phyloP scores from a whole-genome alignment of 2,329 filamentous ascomycete genomes.

The Sclerotinia sclerotiorum region DNA sequence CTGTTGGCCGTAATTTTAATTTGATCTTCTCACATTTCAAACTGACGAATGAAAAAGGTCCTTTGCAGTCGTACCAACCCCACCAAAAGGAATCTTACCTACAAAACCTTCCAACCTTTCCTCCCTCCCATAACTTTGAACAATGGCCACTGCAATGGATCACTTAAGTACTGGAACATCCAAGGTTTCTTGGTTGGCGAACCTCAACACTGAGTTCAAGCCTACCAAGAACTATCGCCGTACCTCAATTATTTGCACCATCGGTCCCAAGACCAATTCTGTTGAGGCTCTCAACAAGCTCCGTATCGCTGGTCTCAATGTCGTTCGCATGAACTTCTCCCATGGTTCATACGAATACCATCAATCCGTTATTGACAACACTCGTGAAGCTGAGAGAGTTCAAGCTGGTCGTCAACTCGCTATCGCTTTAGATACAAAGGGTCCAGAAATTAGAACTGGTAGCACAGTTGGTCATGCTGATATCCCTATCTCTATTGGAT shows the following conservation, averaged over 20 bases:
- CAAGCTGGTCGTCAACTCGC: conserved; percentile 84
- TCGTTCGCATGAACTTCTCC: conserved; percentile 99
- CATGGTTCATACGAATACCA: conserved; percentile 95
- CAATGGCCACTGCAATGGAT: conserved; percentile 68
- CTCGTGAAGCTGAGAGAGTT: conserved; percentile 77
- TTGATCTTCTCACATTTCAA: conserved; percentile 11
- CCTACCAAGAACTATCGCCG: conserved; percentile 90
- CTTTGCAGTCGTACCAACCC: conserved; percentile 16
- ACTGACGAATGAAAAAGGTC: conserved; percentile 17
- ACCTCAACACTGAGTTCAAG: conserved; percentile 73
- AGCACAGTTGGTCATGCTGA: conserved; percentile 71
- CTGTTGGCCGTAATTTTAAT: not conserved
- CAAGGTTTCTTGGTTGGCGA: conserved; percentile 64
- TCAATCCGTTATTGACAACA: conserved; percentile 96
- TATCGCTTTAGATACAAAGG: conserved; percentile 85
- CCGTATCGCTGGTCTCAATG: conserved; percentile 87
- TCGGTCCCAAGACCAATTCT: conserved; percentile 98
- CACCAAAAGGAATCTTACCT: conserved; percentile 7
- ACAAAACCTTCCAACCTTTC: conserved; percentile 14
- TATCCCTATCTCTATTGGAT: conserved; percentile 78
- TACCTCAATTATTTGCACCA: conserved; percentile 92
- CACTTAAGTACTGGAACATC: conserved; percentile 78
- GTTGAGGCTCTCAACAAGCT: conserved; percentile 95
- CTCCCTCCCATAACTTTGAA: conserved; percentile 13
- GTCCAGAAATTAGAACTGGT: conserved; percentile 83